phyloP scores from a whole-genome alignment of 176 grass and related monocot species.

The Phyllostachys edulis region DNA sequence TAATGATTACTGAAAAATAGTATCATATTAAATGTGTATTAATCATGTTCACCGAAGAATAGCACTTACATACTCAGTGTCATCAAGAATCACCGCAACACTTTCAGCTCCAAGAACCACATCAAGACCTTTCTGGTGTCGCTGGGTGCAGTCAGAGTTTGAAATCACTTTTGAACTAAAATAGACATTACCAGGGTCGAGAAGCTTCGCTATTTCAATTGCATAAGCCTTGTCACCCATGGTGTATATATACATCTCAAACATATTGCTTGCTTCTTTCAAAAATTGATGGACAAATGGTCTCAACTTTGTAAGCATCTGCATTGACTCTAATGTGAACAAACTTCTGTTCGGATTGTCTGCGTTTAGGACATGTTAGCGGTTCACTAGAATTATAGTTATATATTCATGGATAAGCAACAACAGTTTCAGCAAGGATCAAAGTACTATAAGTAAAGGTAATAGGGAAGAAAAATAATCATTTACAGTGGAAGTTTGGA shows the following conservation, averaged over 20 bases:
- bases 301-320: conserved; percentile 93
- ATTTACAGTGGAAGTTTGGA: not conserved
- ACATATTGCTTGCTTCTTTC: conserved; percentile 82
- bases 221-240: conserved; percentile 93
- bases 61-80: conserved; percentile 72
- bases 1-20: not conserved
- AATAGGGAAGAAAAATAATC: not conserved
- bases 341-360: conserved; percentile 64
- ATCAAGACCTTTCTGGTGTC: conserved; percentile 94
- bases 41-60: conserved; percentile 15
- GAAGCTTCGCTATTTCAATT: conserved; percentile 86
- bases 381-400: not conserved
- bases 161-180: conserved; percentile 86
- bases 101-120: conserved; percentile 84
- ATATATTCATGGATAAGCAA: conserved; percentile 3
- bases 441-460: not conserved
- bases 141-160: conserved; percentile 77
- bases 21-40: not conserved
- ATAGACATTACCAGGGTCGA: conserved; percentile 80
- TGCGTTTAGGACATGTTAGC: conserved; percentile 36
- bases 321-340: conserved; percentile 60
- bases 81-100: conserved; percentile 89
- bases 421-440: conserved; percentile 10
- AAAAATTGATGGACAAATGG: conserved; percentile 76
- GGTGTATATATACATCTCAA: conserved; percentile 95